Base-by-base conservation (phyloP, 345 rosid genomes). In the Corchorus capsularis region DNA sequence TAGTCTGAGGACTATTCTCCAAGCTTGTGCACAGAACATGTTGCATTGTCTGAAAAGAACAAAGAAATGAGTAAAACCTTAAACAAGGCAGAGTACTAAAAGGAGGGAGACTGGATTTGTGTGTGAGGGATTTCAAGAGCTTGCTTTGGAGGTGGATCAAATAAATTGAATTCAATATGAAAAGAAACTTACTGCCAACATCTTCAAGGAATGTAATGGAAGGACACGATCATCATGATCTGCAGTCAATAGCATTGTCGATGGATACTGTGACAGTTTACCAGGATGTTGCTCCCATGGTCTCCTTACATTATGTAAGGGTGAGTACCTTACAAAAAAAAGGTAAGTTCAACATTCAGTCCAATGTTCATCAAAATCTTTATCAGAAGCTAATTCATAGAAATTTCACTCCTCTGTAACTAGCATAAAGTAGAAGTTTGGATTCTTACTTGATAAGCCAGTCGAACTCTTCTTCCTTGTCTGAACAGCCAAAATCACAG, bases 161-260 rank as follows among this genome's bases (percentile, higher is more conserved):
- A 6, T 34, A 52, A 53, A n/a, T 47, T 8, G 3, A 9, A 8
- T 11, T 19, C 56, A 13, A 37, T 4, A 12, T 8, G 5, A 6
- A 6, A 27, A 63, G 8, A 56, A 52, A 86, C 97, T 81, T 79
- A 93, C 99, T 74, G 98, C 99, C 80, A 93, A 86, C 74, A 93
- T 76, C 81, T 95, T 95, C 75, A 92, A 82, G 0, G 99, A 85
- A 79, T 95, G 99, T 64, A 90, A 83, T 15, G 99, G 98, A 64
- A 95, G 98, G 20, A 95, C 92, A 45, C 98, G 88, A 78, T 96
- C 98, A 53, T 96, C 99, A 9, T 96, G 99, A 82, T 96, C 99
- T 46, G 99, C 99, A 5, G 97, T 95, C 84, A 95, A 85, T 43
- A 95, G 83, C 97, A 95, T 89, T 50, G 98, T 95, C 20, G 99